Conservation (phyloP, 2,329 filamentous ascomycete species). For the Arthrocladium fulminans region DNA sequence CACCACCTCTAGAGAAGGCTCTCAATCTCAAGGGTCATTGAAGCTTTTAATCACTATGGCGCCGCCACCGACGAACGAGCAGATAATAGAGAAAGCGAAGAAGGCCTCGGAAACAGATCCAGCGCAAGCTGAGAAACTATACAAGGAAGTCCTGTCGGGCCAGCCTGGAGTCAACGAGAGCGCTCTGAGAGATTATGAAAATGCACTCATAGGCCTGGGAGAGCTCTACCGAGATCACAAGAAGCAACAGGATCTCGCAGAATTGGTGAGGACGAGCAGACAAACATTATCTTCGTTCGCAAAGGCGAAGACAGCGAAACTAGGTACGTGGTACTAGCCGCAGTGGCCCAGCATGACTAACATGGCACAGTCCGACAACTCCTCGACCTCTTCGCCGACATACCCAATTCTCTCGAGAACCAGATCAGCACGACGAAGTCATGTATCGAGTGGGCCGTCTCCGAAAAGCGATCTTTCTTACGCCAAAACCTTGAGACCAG, state of each 20-base stretch:
- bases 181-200: slow-evolving; percentile 84
- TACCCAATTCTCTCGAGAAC: slow-evolving; percentile 87
- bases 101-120: slow-evolving; percentile 72
- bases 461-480: slow-evolving; percentile 80
- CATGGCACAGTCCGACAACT: slow-evolving; percentile 70
- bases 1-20: too few species aligned
- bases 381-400: slow-evolving; percentile 86
- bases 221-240: slow-evolving; percentile 80
- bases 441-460: slow-evolving; percentile 98
- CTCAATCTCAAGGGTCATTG: too few species aligned
- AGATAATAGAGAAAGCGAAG: slow-evolving; percentile 80
- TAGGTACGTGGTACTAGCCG: slow-evolving; percentile 52
- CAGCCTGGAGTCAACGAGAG: slow-evolving; percentile 76
- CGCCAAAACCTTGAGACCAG: slow-evolving; percentile 97
- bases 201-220: slow-evolving; percentile 76
- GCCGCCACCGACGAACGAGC: slow-evolving; percentile 42
- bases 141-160: slow-evolving; percentile 81
- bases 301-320: slow-evolving; percentile 96
- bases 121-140: slow-evolving; percentile 73
- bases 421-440: slow-evolving; percentile 95
- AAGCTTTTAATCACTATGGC: slow-evolving; percentile 45
- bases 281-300: slow-evolving; percentile 91
- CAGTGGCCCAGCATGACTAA: slow-evolving; percentile 10
- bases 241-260: slow-evolving; percentile 74
- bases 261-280: slow-evolving; percentile 81